These are phyloP conservation scores for Candida sp. DNA, from an alignment of 1,139 yeast genomes.

Conservation along the genomic window DNA sequence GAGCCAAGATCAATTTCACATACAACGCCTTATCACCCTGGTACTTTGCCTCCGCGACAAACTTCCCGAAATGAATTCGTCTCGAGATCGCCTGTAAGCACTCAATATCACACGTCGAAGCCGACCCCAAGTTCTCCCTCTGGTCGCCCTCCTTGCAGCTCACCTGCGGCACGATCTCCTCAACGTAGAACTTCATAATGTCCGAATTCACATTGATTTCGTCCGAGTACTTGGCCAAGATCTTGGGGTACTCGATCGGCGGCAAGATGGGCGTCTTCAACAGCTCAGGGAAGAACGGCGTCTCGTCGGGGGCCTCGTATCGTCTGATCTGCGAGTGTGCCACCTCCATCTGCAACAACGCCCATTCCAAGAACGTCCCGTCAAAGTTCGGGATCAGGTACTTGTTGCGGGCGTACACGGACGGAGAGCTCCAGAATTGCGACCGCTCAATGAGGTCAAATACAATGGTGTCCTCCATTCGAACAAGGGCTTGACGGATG, in stretches of 20 bases:
- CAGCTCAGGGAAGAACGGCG: conserved; percentile 83
- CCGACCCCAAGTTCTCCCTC: conserved; percentile 85
- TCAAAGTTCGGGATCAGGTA: conserved; percentile 68
- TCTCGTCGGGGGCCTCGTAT: conserved; percentile 94
- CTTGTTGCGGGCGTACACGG: conserved; percentile 68
- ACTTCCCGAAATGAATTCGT: conserved; percentile 95
- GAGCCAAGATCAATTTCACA: conserved; percentile 63
- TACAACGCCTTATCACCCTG: conserved; percentile 68
- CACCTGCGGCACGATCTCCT: conserved; percentile 73
- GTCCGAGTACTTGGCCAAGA: conserved; percentile 73
- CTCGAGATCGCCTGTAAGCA: conserved; percentile 89
- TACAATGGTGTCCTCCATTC: conserved; percentile 97
- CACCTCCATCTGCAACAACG: conserved; percentile 74
- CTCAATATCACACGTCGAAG: conserved; percentile 84
- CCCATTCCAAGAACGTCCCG: conserved; percentile 90
- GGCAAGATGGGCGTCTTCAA: conserved; percentile 78
- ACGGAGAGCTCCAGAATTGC: conserved; percentile 78
- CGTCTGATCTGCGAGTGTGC: conserved; percentile 87
- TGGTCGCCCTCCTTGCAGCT: conserved; percentile 78
- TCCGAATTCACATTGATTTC: conserved; percentile 78
- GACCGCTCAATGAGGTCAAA: conserved; percentile 93
- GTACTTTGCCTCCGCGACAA: conserved; percentile 96
- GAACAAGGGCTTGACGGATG: conserved; percentile 81
- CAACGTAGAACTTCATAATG: conserved; percentile 69
- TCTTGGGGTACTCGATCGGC: conserved; percentile 74